Percentiles rank a stretch among this genome's conserved stretches.
Evolutionary conservation across 345 rosid species (phyloP).

Genomic region (Aquilaria malaccensis): DNA sequence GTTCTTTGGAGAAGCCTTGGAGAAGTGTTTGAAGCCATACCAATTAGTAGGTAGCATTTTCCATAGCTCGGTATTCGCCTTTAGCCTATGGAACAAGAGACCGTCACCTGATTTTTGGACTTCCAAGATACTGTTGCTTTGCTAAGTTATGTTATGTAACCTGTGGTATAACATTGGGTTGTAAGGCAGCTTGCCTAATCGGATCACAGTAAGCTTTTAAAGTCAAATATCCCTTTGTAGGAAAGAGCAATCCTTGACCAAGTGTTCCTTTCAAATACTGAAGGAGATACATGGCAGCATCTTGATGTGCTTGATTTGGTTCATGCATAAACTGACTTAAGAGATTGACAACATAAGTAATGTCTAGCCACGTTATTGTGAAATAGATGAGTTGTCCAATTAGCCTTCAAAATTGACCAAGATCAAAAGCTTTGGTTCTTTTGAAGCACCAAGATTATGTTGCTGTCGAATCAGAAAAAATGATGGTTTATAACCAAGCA

Average conservation of each 20-base stretch:
- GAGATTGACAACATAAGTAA: neutral
- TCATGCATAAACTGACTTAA: neutral
- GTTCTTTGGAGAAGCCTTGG: neutral
- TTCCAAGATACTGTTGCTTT: neutral
- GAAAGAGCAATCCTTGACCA: neutral
- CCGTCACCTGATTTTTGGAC: neutral
- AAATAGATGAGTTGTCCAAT: neutral
- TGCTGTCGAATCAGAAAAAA: neutral
- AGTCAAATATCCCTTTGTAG: neutral
- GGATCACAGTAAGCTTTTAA: neutral
- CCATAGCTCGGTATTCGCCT: neutral
- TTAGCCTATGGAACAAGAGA: neutral
- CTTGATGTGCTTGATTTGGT: neutral
- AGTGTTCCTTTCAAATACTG: neutral
- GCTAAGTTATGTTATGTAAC: neutral
- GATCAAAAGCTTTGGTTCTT: too few relatives aligned
- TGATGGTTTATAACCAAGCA: neutral
- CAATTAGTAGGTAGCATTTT: neutral
- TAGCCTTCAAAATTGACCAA: too few relatives aligned
- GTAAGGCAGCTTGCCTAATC: neutral
- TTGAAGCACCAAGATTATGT: neutral
- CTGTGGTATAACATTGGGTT: neutral
- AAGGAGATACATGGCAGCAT: neutral
- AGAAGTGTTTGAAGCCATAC: neutral
- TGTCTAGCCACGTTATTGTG: neutral